These are phyloP conservation scores for Teratosphaeria gauchensis DNA, from an alignment of 2,329 filamentous ascomycete genomes.

Conservation along the genomic window DNA sequence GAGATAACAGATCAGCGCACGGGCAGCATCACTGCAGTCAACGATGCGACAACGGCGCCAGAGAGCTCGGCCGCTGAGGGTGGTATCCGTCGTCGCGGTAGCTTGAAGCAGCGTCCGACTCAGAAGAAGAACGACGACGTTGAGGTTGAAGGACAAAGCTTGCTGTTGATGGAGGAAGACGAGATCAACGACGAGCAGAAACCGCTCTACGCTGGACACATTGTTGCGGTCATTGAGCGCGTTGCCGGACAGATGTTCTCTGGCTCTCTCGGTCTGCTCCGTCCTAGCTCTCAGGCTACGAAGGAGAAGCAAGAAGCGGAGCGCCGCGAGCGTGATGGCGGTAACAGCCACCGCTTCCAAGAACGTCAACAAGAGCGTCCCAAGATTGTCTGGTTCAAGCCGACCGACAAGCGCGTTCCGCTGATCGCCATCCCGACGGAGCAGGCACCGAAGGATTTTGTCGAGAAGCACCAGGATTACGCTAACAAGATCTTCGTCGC, in stretches of 20 bases:
- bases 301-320: constrained; percentile 99
- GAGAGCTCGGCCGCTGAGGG: constrained; percentile 61
- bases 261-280: constrained; percentile 79
- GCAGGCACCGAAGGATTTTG: constrained; percentile 93
- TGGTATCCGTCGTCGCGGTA: constrained; percentile 83
- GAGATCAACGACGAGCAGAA: constrained; percentile 98
- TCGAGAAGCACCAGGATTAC: constrained; percentile 96
- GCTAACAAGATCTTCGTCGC: constrained; percentile 97
- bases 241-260: constrained; percentile 99
- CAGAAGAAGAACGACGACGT: constrained; percentile 99
- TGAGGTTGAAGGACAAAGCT: constrained; percentile 93
- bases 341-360: constrained; percentile 57
- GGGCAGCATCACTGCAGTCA: constrained; percentile 59
- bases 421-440: constrained; percentile 97
- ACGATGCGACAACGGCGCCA: constrained; percentile 48
- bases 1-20: constrained; percentile 89
- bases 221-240: constrained; percentile 94
- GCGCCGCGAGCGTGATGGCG: constrained; percentile 79
- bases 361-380: constrained; percentile 88
- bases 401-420: constrained; percentile 95
- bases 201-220: constrained; percentile 90
- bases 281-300: constrained; percentile 94
- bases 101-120: constrained; percentile 88
- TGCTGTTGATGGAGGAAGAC: constrained; percentile 93
- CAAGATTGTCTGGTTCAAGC: constrained; percentile 99